Evolutionary conservation across 805 yeast genomes (phyloP).

Genomic region (Candida orba): DNA sequence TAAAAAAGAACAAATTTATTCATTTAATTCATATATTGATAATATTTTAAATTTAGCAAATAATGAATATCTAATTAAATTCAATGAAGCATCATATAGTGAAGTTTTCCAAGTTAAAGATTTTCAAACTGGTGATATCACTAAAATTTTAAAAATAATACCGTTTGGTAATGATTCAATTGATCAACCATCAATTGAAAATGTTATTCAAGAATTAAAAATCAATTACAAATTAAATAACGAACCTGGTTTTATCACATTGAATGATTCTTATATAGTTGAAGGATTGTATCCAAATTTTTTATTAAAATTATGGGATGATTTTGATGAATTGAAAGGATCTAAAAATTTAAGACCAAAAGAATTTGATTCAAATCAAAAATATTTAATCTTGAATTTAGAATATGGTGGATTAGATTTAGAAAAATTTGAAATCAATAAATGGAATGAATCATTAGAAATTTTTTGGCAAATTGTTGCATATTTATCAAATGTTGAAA

Average conservation of each 20-base stretch:
- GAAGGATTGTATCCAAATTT: slow-evolving; percentile 36
- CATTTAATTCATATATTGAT: slow-evolving; percentile 24
- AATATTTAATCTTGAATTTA: slow-evolving; percentile 29
- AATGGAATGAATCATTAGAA: slow-evolving; percentile 32
- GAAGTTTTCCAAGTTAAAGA: slow-evolving; percentile 34
- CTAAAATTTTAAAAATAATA: slow-evolving; percentile 39
- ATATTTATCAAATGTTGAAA: slow-evolving; percentile 47
- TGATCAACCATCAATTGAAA: slow-evolving; percentile 35
- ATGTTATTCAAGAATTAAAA: slow-evolving; percentile 40
- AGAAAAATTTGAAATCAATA: slow-evolving; percentile 33
- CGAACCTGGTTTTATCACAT: slow-evolving; percentile 37
- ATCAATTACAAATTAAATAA: slow-evolving; percentile 34
- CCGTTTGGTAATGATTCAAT: slow-evolving; percentile 42
- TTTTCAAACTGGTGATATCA: slow-evolving; percentile 17
- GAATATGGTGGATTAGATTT: slow-evolving; percentile 39
- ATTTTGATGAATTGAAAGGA: slow-evolving; percentile 23
- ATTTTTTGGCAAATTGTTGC: slow-evolving; percentile 50
- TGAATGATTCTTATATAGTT: slow-evolving; percentile 39
- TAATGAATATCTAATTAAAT: slow-evolving; percentile 27
- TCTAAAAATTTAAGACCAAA: slow-evolving; percentile 34
- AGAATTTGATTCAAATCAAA: slow-evolving; percentile 24
- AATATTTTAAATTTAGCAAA: slow-evolving; percentile 26
- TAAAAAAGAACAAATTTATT: slow-evolving; percentile 24
- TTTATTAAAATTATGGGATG: slow-evolving; percentile 40
- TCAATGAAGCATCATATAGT: slow-evolving; percentile 41